phyloP scores from a whole-genome alignment of 176 grass and related monocot species.

The Cenchrus americanus region DNA sequence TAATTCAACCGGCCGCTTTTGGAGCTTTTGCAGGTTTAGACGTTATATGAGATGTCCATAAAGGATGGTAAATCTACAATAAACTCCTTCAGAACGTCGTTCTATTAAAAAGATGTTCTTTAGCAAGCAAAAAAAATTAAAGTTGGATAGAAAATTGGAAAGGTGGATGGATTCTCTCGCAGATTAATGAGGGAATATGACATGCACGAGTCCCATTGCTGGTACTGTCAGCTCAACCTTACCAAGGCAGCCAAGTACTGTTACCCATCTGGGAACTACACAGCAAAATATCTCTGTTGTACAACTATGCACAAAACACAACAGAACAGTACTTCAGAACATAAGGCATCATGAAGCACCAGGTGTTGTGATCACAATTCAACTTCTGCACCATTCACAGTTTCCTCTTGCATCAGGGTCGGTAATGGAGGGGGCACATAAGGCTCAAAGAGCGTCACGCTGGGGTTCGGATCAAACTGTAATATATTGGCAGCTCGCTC shows the following conservation, averaged over 20 bases:
- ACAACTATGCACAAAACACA: constrained; percentile 47
- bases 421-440: constrained; percentile 46
- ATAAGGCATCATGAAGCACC: not conserved
- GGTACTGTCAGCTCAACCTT: not conserved
- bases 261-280: constrained; percentile 8
- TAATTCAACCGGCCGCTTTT: too few relatives aligned
- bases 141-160: not conserved
- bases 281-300: constrained; percentile 42
- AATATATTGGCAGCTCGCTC: constrained; percentile 90
- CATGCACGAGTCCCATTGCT: not conserved
- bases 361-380: constrained; percentile 2
- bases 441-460: constrained; percentile 68
- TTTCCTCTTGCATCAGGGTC: constrained; percentile 28
- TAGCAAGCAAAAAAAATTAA: not conserved
- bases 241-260: not conserved
- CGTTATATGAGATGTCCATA: too few relatives aligned
- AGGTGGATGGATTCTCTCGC: not conserved
- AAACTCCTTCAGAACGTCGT: too few relatives aligned
- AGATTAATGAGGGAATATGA: not conserved
- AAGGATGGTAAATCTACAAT: too few relatives aligned
- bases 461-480: constrained; percentile 72
- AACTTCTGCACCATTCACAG: not conserved
- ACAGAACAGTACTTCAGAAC: not conserved
- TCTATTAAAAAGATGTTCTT: not conserved
- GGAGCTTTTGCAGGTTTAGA: too few relatives aligned